Percentiles rank a stretch among this genome's conserved stretches.
Conservation (phyloP, 495 filamentous ascomycete genomes). For the Tetracladium marchalianum region DNA sequence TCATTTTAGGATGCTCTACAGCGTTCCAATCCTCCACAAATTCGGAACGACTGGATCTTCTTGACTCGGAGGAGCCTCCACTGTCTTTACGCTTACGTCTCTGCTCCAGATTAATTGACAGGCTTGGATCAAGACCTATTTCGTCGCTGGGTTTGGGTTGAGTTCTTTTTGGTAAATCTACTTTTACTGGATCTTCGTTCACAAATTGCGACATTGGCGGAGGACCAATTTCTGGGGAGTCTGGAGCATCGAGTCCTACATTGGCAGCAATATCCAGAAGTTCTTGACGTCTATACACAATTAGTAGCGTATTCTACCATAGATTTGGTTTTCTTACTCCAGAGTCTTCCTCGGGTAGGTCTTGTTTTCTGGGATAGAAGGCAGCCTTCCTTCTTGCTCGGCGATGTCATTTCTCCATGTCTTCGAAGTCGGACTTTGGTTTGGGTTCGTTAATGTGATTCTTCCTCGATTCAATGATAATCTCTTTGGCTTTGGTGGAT, state of each 20-base stretch:
- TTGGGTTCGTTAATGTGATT: slow-evolving; percentile 22
- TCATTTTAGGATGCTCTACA: too few relatives aligned
- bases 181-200: slow-evolving; percentile 51
- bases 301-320: slow-evolving; percentile 15
- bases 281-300: slow-evolving; percentile 28
- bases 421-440: slow-evolving; percentile 33
- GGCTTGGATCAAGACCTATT: slow-evolving; percentile 14
- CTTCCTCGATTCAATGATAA: slow-evolving; percentile 20
- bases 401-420: slow-evolving; percentile 41
- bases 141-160: slow-evolving; percentile 11
- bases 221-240: slow-evolving; percentile 59
- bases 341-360: slow-evolving; percentile 61
- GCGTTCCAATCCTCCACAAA: neutral
- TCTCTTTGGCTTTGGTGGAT: slow-evolving; percentile 8
- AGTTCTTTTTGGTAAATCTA: slow-evolving; percentile 26
- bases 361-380: slow-evolving; percentile 79
- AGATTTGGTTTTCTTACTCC: slow-evolving; percentile 42
- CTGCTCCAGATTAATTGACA: slow-evolving; percentile 40
- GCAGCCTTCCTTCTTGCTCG: slow-evolving; percentile 55
- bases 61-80: slow-evolving; percentile 9
- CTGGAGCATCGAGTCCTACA: slow-evolving; percentile 26
- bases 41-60: neutral
- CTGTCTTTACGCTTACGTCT: slow-evolving; percentile 41
- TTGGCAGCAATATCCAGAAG: slow-evolving; percentile 26
- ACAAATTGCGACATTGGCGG: slow-evolving; percentile 55